A percentile compares a stretch with the other conserved stretches of the same genome.
Evolutionary conservation across 257 asterid species (phyloP).

Genomic region (Misopates orontium): DNA sequence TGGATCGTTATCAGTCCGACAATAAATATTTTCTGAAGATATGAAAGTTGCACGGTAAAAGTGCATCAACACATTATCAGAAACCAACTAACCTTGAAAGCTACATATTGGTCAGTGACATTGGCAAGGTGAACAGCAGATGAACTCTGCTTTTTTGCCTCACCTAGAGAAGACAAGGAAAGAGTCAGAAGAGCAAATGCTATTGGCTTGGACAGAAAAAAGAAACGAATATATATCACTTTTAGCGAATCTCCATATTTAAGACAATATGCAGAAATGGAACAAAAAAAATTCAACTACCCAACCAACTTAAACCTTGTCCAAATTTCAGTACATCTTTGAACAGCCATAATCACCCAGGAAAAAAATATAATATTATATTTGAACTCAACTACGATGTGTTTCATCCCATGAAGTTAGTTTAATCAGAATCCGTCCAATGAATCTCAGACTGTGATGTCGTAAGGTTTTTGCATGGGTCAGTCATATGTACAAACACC

Average conservation of each 20-base stretch:
- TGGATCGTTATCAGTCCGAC: not conserved
- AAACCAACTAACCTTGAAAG: constrained; percentile 71
- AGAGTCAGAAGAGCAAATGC: constrained; percentile 13
- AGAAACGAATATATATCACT: not conserved
- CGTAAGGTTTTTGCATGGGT: constrained; percentile 3
- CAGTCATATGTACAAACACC: constrained; percentile 10
- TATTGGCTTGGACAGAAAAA: constrained; percentile 3
- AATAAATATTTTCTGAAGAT: constrained; percentile 2
- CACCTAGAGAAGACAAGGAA: constrained; percentile 51
- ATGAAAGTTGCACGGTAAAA: constrained; percentile 6
- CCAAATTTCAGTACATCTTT: not conserved
- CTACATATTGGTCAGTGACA: constrained; percentile 74
- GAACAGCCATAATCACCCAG: not conserved
- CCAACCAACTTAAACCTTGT: constrained; percentile 4
- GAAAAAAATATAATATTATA: not conserved
- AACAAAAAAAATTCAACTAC: not conserved
- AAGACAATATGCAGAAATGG: not conserved
- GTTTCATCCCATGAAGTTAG: not conserved
- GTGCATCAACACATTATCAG: constrained; percentile 18
- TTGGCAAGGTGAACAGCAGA: constrained; percentile 66
- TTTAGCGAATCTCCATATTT: not conserved
- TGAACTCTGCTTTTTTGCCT: constrained; percentile 78
- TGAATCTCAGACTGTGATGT: not conserved
- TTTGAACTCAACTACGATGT: constrained; percentile 2
- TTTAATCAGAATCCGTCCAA: not conserved